phyloP scores from a whole-genome alignment of 371 early-diverging fungal species.

The Mucor circinelloides region DNA sequence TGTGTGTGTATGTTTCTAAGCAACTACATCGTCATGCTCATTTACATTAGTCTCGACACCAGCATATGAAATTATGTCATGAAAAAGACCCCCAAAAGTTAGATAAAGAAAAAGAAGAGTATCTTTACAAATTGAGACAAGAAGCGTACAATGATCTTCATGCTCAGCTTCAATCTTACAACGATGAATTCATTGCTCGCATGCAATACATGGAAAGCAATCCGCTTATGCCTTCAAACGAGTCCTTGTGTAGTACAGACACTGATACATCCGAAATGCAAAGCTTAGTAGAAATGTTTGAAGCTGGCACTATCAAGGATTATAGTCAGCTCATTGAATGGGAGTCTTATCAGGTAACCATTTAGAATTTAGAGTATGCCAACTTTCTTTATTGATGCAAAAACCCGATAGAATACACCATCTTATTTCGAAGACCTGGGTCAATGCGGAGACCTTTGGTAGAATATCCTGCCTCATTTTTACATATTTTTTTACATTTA shows the following conservation, averaged over 20 bases:
- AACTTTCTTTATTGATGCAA: neutral
- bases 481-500: neutral
- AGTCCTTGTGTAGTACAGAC: neutral
- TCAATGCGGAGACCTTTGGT: constrained; percentile 13
- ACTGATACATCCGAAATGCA: neutral
- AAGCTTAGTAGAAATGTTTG: constrained; percentile 4
- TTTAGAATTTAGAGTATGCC: neutral
- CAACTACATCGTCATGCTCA: neutral
- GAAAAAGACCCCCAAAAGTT: neutral
- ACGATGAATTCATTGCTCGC: constrained; percentile 12
- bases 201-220: constrained; percentile 12
- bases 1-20: neutral
- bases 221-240: neutral
- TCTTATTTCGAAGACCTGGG: constrained; percentile 5
- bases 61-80: neutral
- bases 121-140: constrained; percentile 4
- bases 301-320: constrained; percentile 13
- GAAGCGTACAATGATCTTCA: constrained; percentile 20
- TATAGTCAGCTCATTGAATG: constrained; percentile 15
- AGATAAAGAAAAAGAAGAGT: neutral
- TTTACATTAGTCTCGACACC: constrained; percentile 1
- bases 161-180: constrained; percentile 12
- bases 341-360: constrained; percentile 11
- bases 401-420: neutral
- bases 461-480: neutral